A percentile compares a stretch with the other conserved stretches of the same genome.
Evolutionary conservation across 495 filamentous ascomycete genomes (phyloP).

Genomic region (Choiromyces venosus): DNA sequence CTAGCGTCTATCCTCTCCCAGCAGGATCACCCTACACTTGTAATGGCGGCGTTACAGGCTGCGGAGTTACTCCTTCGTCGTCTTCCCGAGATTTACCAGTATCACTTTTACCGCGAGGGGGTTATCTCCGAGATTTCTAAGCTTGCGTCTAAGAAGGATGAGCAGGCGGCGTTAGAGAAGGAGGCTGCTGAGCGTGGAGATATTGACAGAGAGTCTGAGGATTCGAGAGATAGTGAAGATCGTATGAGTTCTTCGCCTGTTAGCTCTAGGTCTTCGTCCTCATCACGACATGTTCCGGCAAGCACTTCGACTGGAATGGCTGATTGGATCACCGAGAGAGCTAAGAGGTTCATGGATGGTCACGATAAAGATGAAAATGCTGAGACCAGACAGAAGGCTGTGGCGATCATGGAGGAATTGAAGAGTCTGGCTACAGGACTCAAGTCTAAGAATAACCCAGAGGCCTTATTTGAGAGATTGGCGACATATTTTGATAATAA

Average conservation of each 20-base stretch:
- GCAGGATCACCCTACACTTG: constrained; percentile 82
- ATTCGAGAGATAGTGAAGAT: constrained; percentile 39
- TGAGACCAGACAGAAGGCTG: constrained; percentile 68
- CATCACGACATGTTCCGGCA: constrained; percentile 48
- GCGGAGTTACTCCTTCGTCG: constrained; percentile 80
- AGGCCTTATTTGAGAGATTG: constrained; percentile 59
- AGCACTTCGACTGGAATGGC: constrained; percentile 60
- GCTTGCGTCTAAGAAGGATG: constrained; percentile 50
- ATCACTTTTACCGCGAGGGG: constrained; percentile 96
- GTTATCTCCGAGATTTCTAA: constrained; percentile 88
- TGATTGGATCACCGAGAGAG: constrained; percentile 65
- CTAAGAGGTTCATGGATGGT: constrained; percentile 72
- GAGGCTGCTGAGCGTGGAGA: constrained; percentile 47
- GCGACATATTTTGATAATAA: constrained; percentile 82
- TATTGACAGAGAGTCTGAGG: constrained; percentile 37
- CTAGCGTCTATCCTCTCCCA: constrained; percentile 93
- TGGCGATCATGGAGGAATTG: constrained; percentile 66
- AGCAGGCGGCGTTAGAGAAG: constrained; percentile 44
- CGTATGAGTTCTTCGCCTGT: constrained; percentile 64
- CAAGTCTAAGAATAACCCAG: constrained; percentile 26
- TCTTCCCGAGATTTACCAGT: constrained; percentile 78
- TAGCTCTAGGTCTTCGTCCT: constrained; percentile 56
- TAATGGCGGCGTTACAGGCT: constrained; percentile 79
- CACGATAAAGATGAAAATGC: constrained; percentile 72
- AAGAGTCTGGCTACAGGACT: constrained; percentile 56